Conservation (phyloP, 495 filamentous ascomycete species). For the Venustampulla echinocandica region DNA sequence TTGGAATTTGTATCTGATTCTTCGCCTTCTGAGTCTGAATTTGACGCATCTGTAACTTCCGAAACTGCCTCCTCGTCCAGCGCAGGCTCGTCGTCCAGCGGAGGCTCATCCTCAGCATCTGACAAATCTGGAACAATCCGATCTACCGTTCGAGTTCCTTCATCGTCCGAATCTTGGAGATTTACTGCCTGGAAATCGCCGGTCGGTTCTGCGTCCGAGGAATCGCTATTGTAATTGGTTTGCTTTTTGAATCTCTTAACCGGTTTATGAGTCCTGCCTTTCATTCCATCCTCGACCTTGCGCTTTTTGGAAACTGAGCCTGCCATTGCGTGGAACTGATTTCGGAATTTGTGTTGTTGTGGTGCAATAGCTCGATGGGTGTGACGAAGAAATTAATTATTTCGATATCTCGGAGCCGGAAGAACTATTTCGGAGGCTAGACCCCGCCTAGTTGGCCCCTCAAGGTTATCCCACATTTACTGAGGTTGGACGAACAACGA, state of each 20-base stretch:
- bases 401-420: too few relatives aligned
- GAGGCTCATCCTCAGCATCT: conserved; percentile 30
- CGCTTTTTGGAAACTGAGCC: conserved; percentile 45
- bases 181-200: conserved; percentile 53
- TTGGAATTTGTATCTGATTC: conserved; percentile 30
- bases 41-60: conserved; percentile 26
- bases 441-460: neutral
- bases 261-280: conserved; percentile 44
- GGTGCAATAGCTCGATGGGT: too few relatives aligned
- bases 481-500: neutral
- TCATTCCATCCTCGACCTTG: conserved; percentile 49
- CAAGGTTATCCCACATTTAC: neutral
- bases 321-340: conserved; percentile 21
- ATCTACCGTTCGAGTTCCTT: conserved; percentile 26
- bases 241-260: conserved; percentile 58
- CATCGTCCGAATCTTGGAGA: conserved; percentile 59
- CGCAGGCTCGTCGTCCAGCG: conserved; percentile 24
- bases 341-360: neutral
- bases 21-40: conserved; percentile 30
- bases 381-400: too few relatives aligned
- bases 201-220: conserved; percentile 45
- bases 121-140: conserved; percentile 19
- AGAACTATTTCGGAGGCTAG: neutral
- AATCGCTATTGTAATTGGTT: conserved; percentile 64
- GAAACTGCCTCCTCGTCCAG: conserved; percentile 16